These are phyloP conservation scores for Leccinum insolens DNA, from an alignment of 1,284 basidiomycete genomes.

Conservation along the genomic window DNA sequence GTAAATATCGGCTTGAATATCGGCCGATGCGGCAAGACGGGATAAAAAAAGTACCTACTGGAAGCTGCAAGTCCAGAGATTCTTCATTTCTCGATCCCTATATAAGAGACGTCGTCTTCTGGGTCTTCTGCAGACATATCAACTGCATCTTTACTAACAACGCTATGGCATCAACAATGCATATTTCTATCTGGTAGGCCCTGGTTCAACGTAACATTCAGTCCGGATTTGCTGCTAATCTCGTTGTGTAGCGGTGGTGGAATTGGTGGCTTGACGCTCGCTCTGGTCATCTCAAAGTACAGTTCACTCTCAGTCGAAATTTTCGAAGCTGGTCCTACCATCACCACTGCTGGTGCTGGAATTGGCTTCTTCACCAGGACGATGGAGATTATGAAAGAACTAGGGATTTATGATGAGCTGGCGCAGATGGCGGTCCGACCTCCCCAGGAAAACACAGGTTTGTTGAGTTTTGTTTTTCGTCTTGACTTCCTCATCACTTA, in stretches of 20 bases:
- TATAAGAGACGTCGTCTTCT: too few species aligned
- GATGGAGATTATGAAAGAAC: slow-evolving; percentile 36
- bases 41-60: neutral
- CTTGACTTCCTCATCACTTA: too few species aligned
- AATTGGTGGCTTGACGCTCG: slow-evolving; percentile 39
- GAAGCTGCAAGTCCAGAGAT: neutral
- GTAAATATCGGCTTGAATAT: neutral
- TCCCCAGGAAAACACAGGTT: too few species aligned
- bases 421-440: too few species aligned
- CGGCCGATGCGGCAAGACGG: neutral
- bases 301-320: slow-evolving; percentile 25
- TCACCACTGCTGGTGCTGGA: slow-evolving; percentile 39
- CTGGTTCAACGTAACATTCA: neutral
- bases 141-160: too few species aligned
- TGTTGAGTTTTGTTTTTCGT: too few species aligned
- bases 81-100: neutral
- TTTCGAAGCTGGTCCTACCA: slow-evolving; percentile 36
- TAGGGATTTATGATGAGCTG: slow-evolving; percentile 33
- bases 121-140: too few species aligned
- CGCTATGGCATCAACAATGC: too few species aligned
- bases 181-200: slow-evolving; percentile 15
- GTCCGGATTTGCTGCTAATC: neutral
- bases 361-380: slow-evolving; percentile 36
- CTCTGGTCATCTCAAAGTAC: slow-evolving; percentile 33
- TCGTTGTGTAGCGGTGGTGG: slow-evolving; percentile 37